Evolutionary conservation across 73 alveolate species (phyloP), one percentile per base, ranked within the genome.

Genomic region (Paramecium biaurelia): DNA sequence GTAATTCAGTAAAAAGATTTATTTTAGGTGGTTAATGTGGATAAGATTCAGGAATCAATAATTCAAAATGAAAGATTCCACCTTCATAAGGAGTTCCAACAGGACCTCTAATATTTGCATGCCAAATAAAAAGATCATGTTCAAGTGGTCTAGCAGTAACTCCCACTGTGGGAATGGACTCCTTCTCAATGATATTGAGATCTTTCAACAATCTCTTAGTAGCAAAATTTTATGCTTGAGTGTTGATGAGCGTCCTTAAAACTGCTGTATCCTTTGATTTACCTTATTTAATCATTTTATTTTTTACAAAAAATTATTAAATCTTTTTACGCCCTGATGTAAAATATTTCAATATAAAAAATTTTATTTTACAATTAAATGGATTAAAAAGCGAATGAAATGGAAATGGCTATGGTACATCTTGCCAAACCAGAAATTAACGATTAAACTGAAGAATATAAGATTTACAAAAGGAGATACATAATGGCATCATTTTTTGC

Each of bases 81-180:
- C 98, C 99, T 53, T 93, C 96, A 90, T 92, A 98, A 14, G 98
- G 98, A 32, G 99, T 92, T 43, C 94, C 97, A 53, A 59, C 95
- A 3, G 99, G 99, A 15, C 99, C 99, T 82, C 95, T 92, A 79
- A 97, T 58, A 85, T 93, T 76, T 20, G 97, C 99, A 57, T 92
- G 95, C 99, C 99, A 98, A 6, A 59, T 94, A 95, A 74, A 95
- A 53, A 97, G 42, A 67, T 96, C 92, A 68, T 93, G 89, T 45
- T 95, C 95, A 2, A 92, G 70, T 0, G 97, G 98, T 37, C 97
- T 20, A 15, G 98, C 98, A 15, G 98, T 70, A 23, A 95, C 98
- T 57, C 98, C 98, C 76, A 94, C 96, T 7, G 95, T 82, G n/a
- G 98, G 97, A 63, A 89, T 92, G 20, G 88, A 49, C 56, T 74